Conservation (phyloP, 495 filamentous ascomycete genomes). For the Elasticomyces elasticus region DNA sequence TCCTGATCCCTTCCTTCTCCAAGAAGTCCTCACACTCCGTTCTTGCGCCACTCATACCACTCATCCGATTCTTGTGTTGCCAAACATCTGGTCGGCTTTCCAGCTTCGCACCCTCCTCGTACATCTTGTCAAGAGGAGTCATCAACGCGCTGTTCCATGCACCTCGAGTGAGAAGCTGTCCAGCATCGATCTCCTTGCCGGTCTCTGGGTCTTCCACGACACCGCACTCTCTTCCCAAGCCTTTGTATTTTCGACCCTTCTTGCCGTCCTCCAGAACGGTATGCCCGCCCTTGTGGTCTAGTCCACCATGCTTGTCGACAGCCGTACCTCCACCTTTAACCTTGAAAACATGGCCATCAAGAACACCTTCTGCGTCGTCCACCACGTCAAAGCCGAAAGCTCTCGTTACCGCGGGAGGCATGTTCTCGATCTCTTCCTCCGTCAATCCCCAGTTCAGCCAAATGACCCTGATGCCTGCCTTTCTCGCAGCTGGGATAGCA, state of each 20-base stretch:
- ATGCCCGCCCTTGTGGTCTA: constrained; percentile 17
- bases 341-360: constrained; percentile 11
- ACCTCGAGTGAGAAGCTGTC: constrained; percentile 41
- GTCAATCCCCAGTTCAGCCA: constrained; percentile 56
- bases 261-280: constrained; percentile 24
- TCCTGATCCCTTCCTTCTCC: constrained; percentile 35
- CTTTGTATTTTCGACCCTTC: constrained; percentile 28
- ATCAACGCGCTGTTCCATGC: constrained; percentile 48
- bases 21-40: constrained; percentile 31
- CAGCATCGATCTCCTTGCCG: constrained; percentile 34
- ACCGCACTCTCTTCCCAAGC: constrained; percentile 40
- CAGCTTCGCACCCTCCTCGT: constrained; percentile 26
- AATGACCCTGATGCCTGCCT: constrained; percentile 42
- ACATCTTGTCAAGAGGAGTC: constrained; percentile 35
- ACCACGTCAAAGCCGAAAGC: constrained; percentile 37
- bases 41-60: constrained; percentile 40
- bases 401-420: constrained; percentile 42
- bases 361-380: constrained; percentile 16
- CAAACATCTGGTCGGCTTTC: constrained; percentile 36
- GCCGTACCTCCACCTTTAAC: neutral
- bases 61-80: constrained; percentile 50
- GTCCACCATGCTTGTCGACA: constrained; percentile 27
- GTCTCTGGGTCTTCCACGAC: constrained; percentile 30
- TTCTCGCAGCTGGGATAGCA: constrained; percentile 37
- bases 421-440: constrained; percentile 39